Conservation (phyloP, 169 alveolate genomes). For the Theileria equi region DNA sequence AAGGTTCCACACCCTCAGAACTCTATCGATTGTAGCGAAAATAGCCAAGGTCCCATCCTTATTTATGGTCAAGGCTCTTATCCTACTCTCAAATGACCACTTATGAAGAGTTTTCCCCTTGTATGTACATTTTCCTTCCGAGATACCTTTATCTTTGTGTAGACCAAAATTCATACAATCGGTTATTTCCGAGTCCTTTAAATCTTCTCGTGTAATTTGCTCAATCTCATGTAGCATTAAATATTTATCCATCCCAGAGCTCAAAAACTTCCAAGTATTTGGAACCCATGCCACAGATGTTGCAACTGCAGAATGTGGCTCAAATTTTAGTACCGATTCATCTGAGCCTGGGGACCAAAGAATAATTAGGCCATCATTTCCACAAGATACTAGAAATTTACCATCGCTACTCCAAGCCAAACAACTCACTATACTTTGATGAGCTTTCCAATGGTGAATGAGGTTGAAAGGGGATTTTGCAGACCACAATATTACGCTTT, state of each 20-base stretch:
- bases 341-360: slow-evolving; percentile 68
- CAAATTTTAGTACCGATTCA: slow-evolving; percentile 47
- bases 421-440: slow-evolving; percentile 62
- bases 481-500: slow-evolving; percentile 65
- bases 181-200: not conserved
- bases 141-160: not conserved
- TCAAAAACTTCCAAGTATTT: slow-evolving; percentile 49
- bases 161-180: not conserved
- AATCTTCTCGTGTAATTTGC: not conserved
- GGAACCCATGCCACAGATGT: slow-evolving; percentile 66
- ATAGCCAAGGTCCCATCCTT: slow-evolving; percentile 65
- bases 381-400: slow-evolving; percentile 57
- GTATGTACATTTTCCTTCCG: slow-evolving; percentile 41
- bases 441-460: slow-evolving; percentile 67
- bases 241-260: slow-evolving; percentile 67
- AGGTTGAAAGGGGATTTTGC: slow-evolving; percentile 62
- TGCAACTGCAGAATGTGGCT: slow-evolving; percentile 58
- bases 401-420: slow-evolving; percentile 74
- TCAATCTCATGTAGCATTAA: slow-evolving; percentile 56
- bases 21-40: slow-evolving; percentile 64
- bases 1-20: slow-evolving; percentile 64
- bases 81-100: slow-evolving; percentile 63
- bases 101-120: slow-evolving; percentile 40
- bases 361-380: slow-evolving; percentile 65
- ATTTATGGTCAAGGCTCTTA: slow-evolving; percentile 60